Conservation (phyloP, 2,329 filamentous ascomycete species). For the Tolypocladium amazonense region DNA sequence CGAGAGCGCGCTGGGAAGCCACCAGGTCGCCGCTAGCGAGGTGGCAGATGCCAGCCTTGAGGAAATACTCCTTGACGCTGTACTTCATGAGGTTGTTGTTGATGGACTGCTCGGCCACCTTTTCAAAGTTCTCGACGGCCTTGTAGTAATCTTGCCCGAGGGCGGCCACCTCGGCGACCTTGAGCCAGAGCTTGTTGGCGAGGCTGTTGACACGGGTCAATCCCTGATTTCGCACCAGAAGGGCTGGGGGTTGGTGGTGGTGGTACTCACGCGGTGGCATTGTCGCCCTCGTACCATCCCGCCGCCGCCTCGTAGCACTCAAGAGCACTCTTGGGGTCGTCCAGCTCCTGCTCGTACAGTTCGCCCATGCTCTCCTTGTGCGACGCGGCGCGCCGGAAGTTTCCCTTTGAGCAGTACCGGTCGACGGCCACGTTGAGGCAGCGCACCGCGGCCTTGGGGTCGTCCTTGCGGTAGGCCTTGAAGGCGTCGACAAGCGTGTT, state of each 20-base stretch:
- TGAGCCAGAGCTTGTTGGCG: slow-evolving; percentile 88
- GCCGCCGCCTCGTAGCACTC: slow-evolving; percentile 79
- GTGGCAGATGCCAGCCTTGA: slow-evolving; percentile 90
- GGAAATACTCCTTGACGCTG: slow-evolving; percentile 89
- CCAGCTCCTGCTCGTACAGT: slow-evolving; percentile 71
- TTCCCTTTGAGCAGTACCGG: slow-evolving; percentile 81
- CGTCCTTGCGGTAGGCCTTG: slow-evolving; percentile 84
- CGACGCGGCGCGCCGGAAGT: slow-evolving; percentile 81
- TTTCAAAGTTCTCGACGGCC: slow-evolving; percentile 73
- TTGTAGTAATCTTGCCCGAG: slow-evolving; percentile 76
- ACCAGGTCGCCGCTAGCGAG: slow-evolving; percentile 66
- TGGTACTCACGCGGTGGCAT: slow-evolving; percentile 61
- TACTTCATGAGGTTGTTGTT: slow-evolving; percentile 90
- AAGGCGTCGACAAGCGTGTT: slow-evolving; percentile 84
- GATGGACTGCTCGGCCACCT: slow-evolving; percentile 66
- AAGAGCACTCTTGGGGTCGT: slow-evolving; percentile 67
- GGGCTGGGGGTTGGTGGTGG: neutral
- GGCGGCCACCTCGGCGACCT: slow-evolving; percentile 80
- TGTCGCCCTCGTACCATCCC: slow-evolving; percentile 81
- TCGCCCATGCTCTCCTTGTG: slow-evolving; percentile 86
- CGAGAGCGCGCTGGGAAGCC: slow-evolving; percentile 66
- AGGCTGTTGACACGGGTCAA: slow-evolving; percentile 37
- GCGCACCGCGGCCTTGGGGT: slow-evolving; percentile 71
- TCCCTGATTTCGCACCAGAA: neutral
- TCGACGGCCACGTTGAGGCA: slow-evolving; percentile 71